These are phyloP conservation scores for Mucor sp. DNA, from an alignment of 371 early-diverging fungal genomes.

Conservation along the genomic window DNA sequence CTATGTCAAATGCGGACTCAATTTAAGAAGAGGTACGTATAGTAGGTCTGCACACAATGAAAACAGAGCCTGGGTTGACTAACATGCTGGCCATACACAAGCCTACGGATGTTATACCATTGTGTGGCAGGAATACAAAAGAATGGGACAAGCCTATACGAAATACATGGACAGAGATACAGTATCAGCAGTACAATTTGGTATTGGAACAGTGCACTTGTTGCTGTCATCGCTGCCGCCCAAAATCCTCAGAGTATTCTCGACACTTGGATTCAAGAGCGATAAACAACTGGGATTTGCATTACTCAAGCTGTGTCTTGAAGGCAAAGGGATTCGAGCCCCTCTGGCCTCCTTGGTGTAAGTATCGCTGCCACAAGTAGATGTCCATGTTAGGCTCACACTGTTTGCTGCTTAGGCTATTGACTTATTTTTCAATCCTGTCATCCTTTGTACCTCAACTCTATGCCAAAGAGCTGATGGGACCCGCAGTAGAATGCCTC, in stretches of 20 bases:
- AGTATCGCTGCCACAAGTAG: too few species aligned
- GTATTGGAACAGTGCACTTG: conserved; percentile 54
- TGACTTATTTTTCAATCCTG: conserved; percentile 26
- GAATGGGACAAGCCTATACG: conserved; percentile 37
- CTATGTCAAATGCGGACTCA: conserved; percentile 53
- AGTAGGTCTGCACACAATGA: neutral
- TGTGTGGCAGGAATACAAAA: conserved; percentile 40
- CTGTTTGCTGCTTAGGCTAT: conserved; percentile 20
- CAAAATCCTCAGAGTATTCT: conserved; percentile 46
- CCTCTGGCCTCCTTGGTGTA: conserved; percentile 55
- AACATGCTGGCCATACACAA: neutral
- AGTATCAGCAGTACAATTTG: conserved; percentile 38
- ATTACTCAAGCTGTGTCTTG: conserved; percentile 49
- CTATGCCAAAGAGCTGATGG: conserved; percentile 17
- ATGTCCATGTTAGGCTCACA: too few species aligned
- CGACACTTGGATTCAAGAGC: conserved; percentile 47
- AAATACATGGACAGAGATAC: conserved; percentile 39
- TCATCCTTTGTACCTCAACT: conserved; percentile 27
- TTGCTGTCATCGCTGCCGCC: conserved; percentile 51
- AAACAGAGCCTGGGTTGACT: neutral
- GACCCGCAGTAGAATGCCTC: conserved; percentile 48
- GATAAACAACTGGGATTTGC: conserved; percentile 57
- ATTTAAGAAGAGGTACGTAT: conserved; percentile 51
- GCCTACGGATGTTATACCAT: conserved; percentile 32
- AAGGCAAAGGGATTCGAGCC: conserved; percentile 50